phyloP scores from a whole-genome alignment of 176 grass and related monocot species.

The Eleusine indica region DNA sequence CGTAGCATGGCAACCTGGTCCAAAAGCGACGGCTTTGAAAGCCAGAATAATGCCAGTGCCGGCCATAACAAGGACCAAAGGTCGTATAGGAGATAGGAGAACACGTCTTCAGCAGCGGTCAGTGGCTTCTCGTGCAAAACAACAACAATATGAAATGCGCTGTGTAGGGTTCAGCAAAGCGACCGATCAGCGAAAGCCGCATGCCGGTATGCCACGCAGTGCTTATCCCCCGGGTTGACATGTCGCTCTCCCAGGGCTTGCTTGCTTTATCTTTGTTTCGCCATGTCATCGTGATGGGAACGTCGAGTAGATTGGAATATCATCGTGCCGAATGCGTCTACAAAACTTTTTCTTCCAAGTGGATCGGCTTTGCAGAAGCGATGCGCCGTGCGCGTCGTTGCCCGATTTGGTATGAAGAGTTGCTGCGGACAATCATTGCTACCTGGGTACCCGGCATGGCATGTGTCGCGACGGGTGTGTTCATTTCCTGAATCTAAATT shows the following conservation, averaged over 20 bases:
- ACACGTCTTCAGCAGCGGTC: not conserved
- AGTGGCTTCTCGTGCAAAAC: not conserved
- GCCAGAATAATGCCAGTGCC: not conserved
- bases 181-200: not conserved
- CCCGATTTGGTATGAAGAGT: not conserved
- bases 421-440: not conserved
- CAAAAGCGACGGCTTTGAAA: slow-evolving; percentile 2
- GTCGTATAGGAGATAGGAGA: not conserved
- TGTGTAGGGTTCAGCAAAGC: not conserved
- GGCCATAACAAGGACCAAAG: not conserved
- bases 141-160: slow-evolving; percentile 11
- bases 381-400: not conserved
- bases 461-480: too few species aligned
- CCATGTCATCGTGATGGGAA: slow-evolving; percentile 29
- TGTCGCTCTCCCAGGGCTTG: not conserved
- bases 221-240: slow-evolving; percentile 20
- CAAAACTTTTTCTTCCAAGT: not conserved
- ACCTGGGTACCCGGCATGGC: not conserved
- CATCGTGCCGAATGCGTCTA: not conserved
- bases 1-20: not conserved
- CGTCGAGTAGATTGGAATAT: not conserved
- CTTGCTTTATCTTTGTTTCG: not conserved
- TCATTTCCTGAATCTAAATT: too few species aligned
- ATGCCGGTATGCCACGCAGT: not conserved
- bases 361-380: not conserved